These are phyloP conservation scores for Logfia minima DNA, from an alignment of 129 eudicot species.

Conservation along the genomic window DNA sequence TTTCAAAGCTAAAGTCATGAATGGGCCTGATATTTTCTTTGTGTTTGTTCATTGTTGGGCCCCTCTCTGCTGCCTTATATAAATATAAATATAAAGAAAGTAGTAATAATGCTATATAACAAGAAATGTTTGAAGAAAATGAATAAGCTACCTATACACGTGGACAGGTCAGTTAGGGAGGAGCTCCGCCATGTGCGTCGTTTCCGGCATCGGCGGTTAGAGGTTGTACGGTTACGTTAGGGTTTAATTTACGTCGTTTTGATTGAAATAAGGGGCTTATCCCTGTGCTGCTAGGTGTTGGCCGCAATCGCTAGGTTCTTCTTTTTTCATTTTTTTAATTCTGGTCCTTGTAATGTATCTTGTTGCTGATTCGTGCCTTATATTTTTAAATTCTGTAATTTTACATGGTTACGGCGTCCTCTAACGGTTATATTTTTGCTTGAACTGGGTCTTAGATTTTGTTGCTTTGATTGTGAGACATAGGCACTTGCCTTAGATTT, in stretches of 20 bases:
- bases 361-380: background rate
- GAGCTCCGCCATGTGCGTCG: conserved; percentile 2
- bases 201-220: background rate
- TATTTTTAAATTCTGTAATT: too few species aligned
- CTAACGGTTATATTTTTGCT: too few species aligned
- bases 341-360: conserved; percentile 17
- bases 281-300: conserved; percentile 30
- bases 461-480: too few species aligned
- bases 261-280: conserved; percentile 11
- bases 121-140: conserved; percentile 6
- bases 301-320: conserved; percentile 25
- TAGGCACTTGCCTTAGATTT: too few species aligned
- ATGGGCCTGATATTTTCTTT: too few species aligned
- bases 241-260: conserved; percentile 14
- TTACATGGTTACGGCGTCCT: too few species aligned
- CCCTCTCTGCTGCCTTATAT: too few species aligned
- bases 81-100: background rate
- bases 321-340: conserved; percentile 14
- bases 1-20: too few species aligned
- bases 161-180: conserved; percentile 1
- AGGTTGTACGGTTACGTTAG: conserved; percentile 8
- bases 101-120: background rate
- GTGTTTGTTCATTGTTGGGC: too few species aligned
- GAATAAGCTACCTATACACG: conserved; percentile 24
- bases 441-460: too few species aligned